Base-by-base conservation (phyloP, 768 basidiomycete genomes). In the Mycena haematopus region DNA sequence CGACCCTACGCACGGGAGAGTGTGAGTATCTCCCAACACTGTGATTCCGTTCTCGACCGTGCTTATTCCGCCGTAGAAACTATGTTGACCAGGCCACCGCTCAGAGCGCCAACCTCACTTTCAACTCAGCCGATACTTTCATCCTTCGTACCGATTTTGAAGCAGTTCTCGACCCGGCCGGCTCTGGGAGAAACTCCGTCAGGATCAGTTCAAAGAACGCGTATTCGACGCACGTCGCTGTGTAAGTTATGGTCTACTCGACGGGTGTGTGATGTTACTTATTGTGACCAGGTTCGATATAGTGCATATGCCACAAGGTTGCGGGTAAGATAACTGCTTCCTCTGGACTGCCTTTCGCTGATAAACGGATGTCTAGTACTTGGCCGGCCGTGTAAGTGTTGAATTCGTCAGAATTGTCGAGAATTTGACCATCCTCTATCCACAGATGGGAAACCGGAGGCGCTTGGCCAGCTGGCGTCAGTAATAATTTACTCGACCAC, bases 1-100 rank as follows among this genome's bases (percentile, higher is more conserved):
- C 0, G 87, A 88, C 68, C 86, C 87, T 1, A 88, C 87, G 1
- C 71, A 81, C 50, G 87, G 87, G 14, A 73, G 86, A 62, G 87
- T 89, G 87, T 88, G 1, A 45, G 59, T 22, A 1, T 71, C 65
- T 81, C 36, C 68, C 52, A 1, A 19, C 47, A 21, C 7, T 36
- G 47, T 42, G 11, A 49, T 51, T 51, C 10, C 31, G 0, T 33
- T 49, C 17, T 13, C 22, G 29, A n/a, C 8, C 35, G n/a, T 38
- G 33, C 29, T 31, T 9, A 31, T 31, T 31, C 9, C 29, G 6
- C 9, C 29, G 6, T 19, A 82, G 81, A 19, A 79, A 76, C 60
- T 80, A 81, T 45, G 78, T 80, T 38, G 70, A 79, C 63, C 61
- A 73, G 42, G 58, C 57, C 19, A 78, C 76, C 0, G 77, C 88